phyloP scores from a whole-genome alignment of 176 grass and related monocot genomes.

The Zea luxurians region DNA sequence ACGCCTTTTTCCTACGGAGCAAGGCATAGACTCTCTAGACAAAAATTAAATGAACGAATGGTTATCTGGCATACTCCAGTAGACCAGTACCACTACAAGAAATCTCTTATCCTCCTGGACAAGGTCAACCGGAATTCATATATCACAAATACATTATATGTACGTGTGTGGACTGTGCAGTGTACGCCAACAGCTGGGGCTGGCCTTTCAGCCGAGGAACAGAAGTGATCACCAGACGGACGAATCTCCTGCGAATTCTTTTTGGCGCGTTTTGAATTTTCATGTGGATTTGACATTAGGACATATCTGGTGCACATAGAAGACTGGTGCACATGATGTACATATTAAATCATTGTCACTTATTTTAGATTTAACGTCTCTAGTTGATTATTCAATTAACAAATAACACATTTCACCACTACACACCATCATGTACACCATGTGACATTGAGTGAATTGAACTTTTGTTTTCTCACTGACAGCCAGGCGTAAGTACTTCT shows the following conservation, averaged over 20 bases:
- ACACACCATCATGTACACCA: too few relatives aligned
- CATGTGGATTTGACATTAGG: neutral
- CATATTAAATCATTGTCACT: too few relatives aligned
- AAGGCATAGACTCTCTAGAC: conserved; percentile 15
- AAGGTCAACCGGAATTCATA: too few relatives aligned
- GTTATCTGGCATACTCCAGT: neutral
- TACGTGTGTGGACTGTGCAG: neutral
- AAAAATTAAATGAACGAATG: neutral
- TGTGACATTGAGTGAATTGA: neutral
- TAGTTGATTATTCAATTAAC: too few relatives aligned
- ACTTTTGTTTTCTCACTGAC: neutral
- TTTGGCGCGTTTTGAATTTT: neutral
- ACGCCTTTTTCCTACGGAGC: conserved; percentile 11
- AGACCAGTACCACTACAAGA: too few relatives aligned
- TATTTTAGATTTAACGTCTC: too few relatives aligned
- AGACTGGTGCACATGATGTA: too few relatives aligned
- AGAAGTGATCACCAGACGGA: neutral
- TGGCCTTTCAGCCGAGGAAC: neutral
- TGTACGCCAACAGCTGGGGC: neutral
- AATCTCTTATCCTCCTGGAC: too few relatives aligned
- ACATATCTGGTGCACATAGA: too few relatives aligned
- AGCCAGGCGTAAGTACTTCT: neutral
- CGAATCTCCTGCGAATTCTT: neutral
- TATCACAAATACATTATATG: neutral
- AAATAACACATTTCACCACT: too few relatives aligned